Evolutionary conservation across 225 moss, liverwort and hornwort species (phyloP).

Genomic region (Asterella californica): DNA sequence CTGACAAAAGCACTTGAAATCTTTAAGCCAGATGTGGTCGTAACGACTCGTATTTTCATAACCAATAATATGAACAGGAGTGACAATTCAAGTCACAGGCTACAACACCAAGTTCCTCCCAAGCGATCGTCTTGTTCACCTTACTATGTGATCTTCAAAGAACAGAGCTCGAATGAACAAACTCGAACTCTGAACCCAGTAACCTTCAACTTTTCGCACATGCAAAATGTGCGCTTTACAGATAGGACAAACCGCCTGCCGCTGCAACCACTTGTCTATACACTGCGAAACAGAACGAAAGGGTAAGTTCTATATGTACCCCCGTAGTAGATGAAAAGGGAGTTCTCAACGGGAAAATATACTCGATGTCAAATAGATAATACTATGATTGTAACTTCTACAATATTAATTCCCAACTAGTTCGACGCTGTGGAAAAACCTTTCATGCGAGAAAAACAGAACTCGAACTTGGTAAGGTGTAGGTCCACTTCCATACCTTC

Average conservation of each 20-base stretch:
- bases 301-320: neutral
- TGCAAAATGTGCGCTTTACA: slow-evolving; percentile 66
- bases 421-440: too few relatives aligned
- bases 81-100: neutral
- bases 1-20: neutral
- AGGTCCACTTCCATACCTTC: neutral
- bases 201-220: neutral
- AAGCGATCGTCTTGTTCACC: neutral
- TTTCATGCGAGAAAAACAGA: neutral
- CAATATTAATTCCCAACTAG: too few relatives aligned
- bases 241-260: slow-evolving; percentile 73
- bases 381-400: too few relatives aligned
- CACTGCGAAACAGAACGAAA: slow-evolving; percentile 46
- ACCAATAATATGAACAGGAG: slow-evolving; percentile 2
- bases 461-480: neutral
- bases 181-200: slow-evolving; percentile 8
- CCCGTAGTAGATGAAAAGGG: neutral
- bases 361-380: neutral
- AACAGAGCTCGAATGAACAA: slow-evolving; percentile 15
- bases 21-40: slow-evolving; percentile 2
- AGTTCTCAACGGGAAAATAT: neutral
- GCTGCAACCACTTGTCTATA: slow-evolving; percentile 79
- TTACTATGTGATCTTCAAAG: neutral
- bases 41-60: neutral
- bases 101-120: neutral